phyloP scores from a whole-genome alignment of 768 basidiomycete species.

The Pisolithus orientalis region DNA sequence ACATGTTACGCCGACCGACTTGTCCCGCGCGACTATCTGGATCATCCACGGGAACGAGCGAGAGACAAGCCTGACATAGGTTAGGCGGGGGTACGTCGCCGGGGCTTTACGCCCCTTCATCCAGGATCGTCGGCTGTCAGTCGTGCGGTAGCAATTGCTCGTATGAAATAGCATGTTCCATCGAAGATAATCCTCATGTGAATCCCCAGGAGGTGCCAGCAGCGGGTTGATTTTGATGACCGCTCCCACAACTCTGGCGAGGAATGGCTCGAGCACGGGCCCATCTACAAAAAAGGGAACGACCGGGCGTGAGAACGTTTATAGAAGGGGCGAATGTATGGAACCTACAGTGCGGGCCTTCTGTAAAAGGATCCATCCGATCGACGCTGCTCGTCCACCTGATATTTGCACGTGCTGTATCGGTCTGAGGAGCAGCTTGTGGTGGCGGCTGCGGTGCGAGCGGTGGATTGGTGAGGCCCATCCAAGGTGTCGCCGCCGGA shows the following conservation, averaged over 20 bases:
- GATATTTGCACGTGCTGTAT: slow-evolving; percentile 21
- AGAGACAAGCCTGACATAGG: slow-evolving; percentile 47
- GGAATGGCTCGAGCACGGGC: slow-evolving; percentile 61
- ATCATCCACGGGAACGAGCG: slow-evolving; percentile 52
- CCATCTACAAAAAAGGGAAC: slow-evolving; percentile 41
- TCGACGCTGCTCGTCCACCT: slow-evolving; percentile 26
- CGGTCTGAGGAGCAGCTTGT: slow-evolving; percentile 14
- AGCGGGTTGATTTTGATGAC: slow-evolving; percentile 54
- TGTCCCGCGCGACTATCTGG: slow-evolving; percentile 38
- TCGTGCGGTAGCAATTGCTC: slow-evolving; percentile 53
- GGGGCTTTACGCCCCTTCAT: slow-evolving; percentile 55
- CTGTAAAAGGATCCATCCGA: slow-evolving; percentile 31
- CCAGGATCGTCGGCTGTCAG: slow-evolving; percentile 62
- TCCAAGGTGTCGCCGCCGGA: slow-evolving; percentile 1
- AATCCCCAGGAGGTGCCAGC: slow-evolving; percentile 40
- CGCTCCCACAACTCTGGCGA: slow-evolving; percentile 44
- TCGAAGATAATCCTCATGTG: slow-evolving; percentile 45
- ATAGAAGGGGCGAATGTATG: neutral
- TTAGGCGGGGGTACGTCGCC: slow-evolving; percentile 58
- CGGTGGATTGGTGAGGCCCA: slow-evolving; percentile 16
- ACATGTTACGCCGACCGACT: slow-evolving; percentile 55
- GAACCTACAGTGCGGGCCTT: slow-evolving; percentile 38
- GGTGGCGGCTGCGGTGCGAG: neutral
- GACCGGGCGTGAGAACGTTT: slow-evolving; percentile 6
- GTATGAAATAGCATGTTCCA: slow-evolving; percentile 75